These are phyloP conservation scores for Pythium periplocum DNA, from an alignment of 352 stramenopile species.

Conservation along the genomic window DNA sequence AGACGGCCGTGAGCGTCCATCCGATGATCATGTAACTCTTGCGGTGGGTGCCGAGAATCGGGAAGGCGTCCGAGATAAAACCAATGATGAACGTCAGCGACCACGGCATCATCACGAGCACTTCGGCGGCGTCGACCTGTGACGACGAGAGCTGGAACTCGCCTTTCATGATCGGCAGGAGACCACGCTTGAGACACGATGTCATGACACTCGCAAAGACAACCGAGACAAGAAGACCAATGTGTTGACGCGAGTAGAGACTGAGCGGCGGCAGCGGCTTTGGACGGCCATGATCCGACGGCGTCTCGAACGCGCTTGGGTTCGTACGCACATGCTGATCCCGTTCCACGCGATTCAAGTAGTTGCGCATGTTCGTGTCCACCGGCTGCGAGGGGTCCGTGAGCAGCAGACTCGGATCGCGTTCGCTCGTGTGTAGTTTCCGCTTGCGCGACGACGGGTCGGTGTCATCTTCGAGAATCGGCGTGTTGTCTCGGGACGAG, in stretches of 20 bases:
- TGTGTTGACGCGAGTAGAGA: constrained; percentile 1
- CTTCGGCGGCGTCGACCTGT: constrained; percentile 46
- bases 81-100: constrained; percentile 80
- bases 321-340: background rate
- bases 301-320: background rate
- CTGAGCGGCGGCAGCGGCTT: too few relatives aligned
- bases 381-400: background rate
- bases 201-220: constrained; percentile 14
- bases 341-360: constrained; percentile 1
- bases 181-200: constrained; percentile 19
- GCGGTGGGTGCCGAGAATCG: constrained; percentile 35
- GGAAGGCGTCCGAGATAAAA: constrained; percentile 47
- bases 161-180: constrained; percentile 49
- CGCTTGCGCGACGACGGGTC: too few relatives aligned
- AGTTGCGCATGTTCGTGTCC: background rate
- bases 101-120: constrained; percentile 56
- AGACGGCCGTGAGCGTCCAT: constrained; percentile 33
- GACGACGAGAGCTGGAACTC: constrained; percentile 66
- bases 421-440: background rate
- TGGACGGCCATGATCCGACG: background rate
- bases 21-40: constrained; percentile 54
- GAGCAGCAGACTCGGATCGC: background rate
- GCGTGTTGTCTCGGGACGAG: too few relatives aligned
- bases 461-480: too few relatives aligned
- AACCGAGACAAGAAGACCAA: constrained; percentile 15